Evolutionary conservation across 257 asterid species (phyloP).

Genomic region (Solanum chmielewskii): DNA sequence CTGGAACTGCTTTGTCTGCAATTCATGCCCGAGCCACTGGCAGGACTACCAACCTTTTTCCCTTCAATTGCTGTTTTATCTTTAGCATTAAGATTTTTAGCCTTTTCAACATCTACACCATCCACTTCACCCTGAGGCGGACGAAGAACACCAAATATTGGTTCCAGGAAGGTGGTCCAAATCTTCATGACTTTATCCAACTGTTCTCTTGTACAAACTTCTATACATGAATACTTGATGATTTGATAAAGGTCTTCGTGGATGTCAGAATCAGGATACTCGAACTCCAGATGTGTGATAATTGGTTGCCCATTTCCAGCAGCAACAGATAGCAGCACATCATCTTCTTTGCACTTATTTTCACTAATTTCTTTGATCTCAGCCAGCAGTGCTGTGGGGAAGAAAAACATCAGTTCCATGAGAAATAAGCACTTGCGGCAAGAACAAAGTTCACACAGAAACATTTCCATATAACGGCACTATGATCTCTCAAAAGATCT

Average conservation of each 20-base stretch:
- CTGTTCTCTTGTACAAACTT: constrained; percentile 76
- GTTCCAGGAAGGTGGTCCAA: constrained; percentile 77
- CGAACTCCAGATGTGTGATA: constrained; percentile 53
- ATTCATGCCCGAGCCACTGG: constrained; percentile 19
- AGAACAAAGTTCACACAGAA: neutral
- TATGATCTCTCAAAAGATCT: neutral
- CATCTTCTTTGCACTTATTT: constrained; percentile 49
- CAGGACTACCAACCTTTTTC: constrained; percentile 24
- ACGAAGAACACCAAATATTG: constrained; percentile 53
- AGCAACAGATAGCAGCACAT: constrained; percentile 40
- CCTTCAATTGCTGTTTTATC: constrained; percentile 11
- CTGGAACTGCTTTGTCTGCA: constrained; percentile 15
- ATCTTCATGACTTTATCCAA: constrained; percentile 58
- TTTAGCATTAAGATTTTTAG: constrained; percentile 12
- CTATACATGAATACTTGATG: constrained; percentile 64
- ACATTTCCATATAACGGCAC: neutral
- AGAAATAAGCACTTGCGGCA: neutral
- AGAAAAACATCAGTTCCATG: constrained; percentile 6
- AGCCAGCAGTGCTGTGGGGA: constrained; percentile 53
- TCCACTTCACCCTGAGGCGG: constrained; percentile 29
- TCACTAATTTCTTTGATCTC: constrained; percentile 67
- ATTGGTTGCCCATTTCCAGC: constrained; percentile 56
- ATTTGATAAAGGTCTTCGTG: constrained; percentile 77
- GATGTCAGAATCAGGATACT: constrained; percentile 65
- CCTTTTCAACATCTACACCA: constrained; percentile 18